Percentiles rank a stretch among this genome's conserved stretches.
phyloP scores from a whole-genome alignment of 345 rosid species.

The Angophora floribunda region DNA sequence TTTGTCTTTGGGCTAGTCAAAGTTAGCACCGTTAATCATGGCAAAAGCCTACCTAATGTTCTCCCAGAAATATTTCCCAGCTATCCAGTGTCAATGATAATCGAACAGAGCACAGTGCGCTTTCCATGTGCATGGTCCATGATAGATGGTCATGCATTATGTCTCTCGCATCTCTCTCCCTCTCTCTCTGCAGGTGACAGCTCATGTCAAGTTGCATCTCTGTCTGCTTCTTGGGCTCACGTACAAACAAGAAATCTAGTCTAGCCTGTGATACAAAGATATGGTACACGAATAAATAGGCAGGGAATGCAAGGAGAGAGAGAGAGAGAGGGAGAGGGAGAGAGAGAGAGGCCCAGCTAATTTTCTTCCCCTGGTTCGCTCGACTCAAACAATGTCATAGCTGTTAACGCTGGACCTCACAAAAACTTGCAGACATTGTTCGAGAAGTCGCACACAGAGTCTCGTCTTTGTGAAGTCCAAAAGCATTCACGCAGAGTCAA shows the following conservation, averaged over 20 bases:
- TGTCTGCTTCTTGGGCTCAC: neutral
- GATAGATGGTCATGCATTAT: neutral
- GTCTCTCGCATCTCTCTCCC: neutral
- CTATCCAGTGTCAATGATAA: neutral
- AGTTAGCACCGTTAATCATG: neutral
- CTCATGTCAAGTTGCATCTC: neutral
- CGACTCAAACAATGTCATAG: neutral
- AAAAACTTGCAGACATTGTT: neutral
- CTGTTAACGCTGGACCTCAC: neutral
- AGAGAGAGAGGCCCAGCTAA: neutral
- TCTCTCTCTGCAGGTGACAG: neutral
- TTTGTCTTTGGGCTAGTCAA: neutral
- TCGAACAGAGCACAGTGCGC: neutral
- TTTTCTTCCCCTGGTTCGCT: neutral
- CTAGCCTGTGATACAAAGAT: neutral
- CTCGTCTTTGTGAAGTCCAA: neutral
- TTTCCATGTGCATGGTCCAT: neutral
- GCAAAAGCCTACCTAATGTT: neutral
- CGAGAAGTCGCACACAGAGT: neutral
- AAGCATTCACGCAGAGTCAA: neutral
- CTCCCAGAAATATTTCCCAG: neutral
- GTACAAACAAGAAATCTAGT: neutral
- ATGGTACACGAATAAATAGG: neutral
- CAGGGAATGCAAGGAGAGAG: neutral
- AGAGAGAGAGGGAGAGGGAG: neutral